These are phyloP conservation scores for Wallacemonas sp. DNA, from an alignment of 208 protist species.

Conservation along the genomic window DNA sequence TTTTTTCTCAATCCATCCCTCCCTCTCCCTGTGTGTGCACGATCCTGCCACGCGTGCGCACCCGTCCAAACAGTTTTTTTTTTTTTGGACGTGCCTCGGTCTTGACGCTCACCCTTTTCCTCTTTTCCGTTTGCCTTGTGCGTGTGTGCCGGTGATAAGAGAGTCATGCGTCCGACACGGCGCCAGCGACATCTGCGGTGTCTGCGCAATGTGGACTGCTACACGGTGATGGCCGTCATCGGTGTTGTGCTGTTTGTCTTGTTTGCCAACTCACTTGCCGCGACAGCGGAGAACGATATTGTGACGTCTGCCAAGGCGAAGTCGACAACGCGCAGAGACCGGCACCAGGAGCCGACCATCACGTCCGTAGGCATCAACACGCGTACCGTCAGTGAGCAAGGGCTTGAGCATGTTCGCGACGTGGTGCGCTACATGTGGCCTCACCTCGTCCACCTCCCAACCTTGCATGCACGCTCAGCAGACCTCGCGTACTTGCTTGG, in stretches of 20 bases:
- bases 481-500: constrained; percentile 13
- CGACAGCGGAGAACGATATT: constrained; percentile 12
- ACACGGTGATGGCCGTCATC: constrained; percentile 23
- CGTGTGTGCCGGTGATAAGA: neutral
- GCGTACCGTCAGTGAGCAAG: constrained; percentile 7
- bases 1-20: neutral
- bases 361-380: constrained; percentile 5
- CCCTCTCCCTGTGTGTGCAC: neutral
- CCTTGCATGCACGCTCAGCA: constrained; percentile 3
- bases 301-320: neutral
- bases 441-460: constrained; percentile 10
- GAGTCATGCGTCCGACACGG: neutral
- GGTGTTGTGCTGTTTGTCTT: constrained; percentile 27
- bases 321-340: no score
- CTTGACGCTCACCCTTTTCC: neutral
- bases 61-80: no score
- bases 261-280: constrained; percentile 18
- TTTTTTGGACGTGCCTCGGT: no score
- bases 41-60: no score
- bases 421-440: constrained; percentile 4
- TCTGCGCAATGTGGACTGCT: constrained; percentile 20
- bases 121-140: constrained; percentile 8
- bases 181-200: constrained; percentile 5
- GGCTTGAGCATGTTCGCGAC: constrained; percentile 10
- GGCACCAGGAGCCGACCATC: no score